phyloP scores from a whole-genome alignment of 2,329 filamentous ascomycete species.

The Phaeosphaeria sp. region DNA sequence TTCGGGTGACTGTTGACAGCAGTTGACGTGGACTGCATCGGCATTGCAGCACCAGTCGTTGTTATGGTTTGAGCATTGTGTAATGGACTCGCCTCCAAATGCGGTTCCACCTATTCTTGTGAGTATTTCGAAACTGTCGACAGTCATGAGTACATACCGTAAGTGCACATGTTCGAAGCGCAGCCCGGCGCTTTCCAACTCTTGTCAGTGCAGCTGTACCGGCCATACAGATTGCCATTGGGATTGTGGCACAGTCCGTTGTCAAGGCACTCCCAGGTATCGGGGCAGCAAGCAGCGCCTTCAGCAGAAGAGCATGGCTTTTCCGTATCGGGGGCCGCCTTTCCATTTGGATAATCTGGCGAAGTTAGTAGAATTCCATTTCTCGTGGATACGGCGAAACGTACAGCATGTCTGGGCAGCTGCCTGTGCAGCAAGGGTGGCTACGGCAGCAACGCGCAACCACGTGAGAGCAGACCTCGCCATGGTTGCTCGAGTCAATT shows the following conservation, averaged over 20 bases:
- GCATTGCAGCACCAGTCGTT: slow-evolving; percentile 47
- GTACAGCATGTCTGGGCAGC: slow-evolving; percentile 41
- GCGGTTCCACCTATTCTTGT: slow-evolving; percentile 26
- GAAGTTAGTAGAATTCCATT: slow-evolving; percentile 11
- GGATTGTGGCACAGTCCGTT: slow-evolving; percentile 47
- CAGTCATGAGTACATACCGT: slow-evolving; percentile 23
- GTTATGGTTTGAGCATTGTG: slow-evolving; percentile 40
- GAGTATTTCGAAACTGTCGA: background rate
- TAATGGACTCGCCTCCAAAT: slow-evolving; percentile 39
- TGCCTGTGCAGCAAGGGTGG: slow-evolving; percentile 21
- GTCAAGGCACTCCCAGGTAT: slow-evolving; percentile 45
- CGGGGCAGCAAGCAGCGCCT: slow-evolving; percentile 45
- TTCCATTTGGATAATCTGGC: slow-evolving; percentile 45
- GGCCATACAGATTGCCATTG: slow-evolving; percentile 31
- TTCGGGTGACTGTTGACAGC: slow-evolving; percentile 38
- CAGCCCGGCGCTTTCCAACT: slow-evolving; percentile 41
- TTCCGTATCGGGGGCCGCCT: slow-evolving; percentile 32
- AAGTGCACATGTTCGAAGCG: slow-evolving; percentile 44
- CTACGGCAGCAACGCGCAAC: slow-evolving; percentile 26
- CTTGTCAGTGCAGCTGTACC: slow-evolving; percentile 47
- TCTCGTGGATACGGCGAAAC: slow-evolving; percentile 1
- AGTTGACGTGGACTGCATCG: slow-evolving; percentile 34
- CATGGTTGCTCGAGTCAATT: slow-evolving; percentile 16
- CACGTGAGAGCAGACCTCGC: slow-evolving; percentile 18
- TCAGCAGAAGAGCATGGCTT: slow-evolving; percentile 42